A percentile compares a stretch with the other conserved stretches of the same genome.
Evolutionary conservation across 2,329 filamentous ascomycete species (phyloP).

Genomic region (Lachnellula occidentalis): DNA sequence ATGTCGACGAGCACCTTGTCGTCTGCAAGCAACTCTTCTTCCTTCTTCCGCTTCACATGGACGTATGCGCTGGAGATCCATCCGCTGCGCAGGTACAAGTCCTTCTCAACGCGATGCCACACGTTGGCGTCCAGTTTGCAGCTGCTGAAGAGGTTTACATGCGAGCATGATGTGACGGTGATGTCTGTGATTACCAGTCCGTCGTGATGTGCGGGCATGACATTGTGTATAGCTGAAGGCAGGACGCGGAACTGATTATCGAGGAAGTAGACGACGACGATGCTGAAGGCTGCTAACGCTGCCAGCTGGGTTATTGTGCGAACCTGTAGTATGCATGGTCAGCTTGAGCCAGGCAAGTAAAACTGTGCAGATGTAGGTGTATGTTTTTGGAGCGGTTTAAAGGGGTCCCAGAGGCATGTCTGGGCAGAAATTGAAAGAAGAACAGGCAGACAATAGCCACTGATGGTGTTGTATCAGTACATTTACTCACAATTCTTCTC

Average conservation of each 20-base stretch:
- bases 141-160: constrained; percentile 52
- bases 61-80: constrained; percentile 64
- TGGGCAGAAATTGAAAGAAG: not conserved
- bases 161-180: constrained; percentile 58
- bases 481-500: constrained; percentile 29
- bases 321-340: constrained; percentile 34
- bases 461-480: not conserved
- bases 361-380: not conserved
- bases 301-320: constrained; percentile 34
- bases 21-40: constrained; percentile 60
- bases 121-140: constrained; percentile 52
- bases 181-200: constrained; percentile 67
- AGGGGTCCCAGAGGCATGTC: not conserved
- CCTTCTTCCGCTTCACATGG: constrained; percentile 63
- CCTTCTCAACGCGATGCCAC: constrained; percentile 68
- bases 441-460: not conserved
- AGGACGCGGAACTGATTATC: constrained; percentile 65
- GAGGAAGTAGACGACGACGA: constrained; percentile 58
- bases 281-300: constrained; percentile 37
- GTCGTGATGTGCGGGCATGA: constrained; percentile 62
- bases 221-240: constrained; percentile 61
- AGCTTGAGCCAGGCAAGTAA: not conserved
- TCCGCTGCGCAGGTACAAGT: constrained; percentile 58
- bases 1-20: constrained; percentile 60
- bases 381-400: too few species aligned